Percentiles rank a stretch among this genome's conserved stretches.
Conservation (phyloP, 148 eudicot species). For the Mesembryanthemum crystallinum region DNA sequence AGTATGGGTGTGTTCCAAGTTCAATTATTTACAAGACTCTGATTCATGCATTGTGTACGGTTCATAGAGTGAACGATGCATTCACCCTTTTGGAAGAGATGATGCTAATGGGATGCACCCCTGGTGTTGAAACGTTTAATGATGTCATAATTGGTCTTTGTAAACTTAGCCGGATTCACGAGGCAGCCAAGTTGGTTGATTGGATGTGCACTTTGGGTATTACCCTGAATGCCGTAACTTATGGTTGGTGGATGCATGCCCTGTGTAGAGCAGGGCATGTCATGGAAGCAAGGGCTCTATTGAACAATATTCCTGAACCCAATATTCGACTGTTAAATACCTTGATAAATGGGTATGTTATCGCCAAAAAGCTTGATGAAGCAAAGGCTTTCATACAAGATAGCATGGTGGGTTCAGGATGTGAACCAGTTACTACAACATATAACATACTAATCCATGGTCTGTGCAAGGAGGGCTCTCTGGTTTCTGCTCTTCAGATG, state of each 20-base stretch:
- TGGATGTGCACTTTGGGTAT: slow-evolving; percentile 76
- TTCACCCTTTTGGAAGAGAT: slow-evolving; percentile 77
- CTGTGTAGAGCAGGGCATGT: slow-evolving; percentile 63
- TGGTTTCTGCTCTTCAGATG: slow-evolving; percentile 52
- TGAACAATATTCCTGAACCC: slow-evolving; percentile 71
- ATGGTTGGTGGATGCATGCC: slow-evolving; percentile 71
- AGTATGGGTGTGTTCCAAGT: slow-evolving; percentile 90
- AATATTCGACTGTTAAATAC: slow-evolving; percentile 63
- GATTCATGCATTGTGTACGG: slow-evolving; percentile 63
- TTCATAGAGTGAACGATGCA: slow-evolving; percentile 65
- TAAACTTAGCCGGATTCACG: slow-evolving; percentile 55
- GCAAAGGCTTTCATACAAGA: slow-evolving; percentile 57
- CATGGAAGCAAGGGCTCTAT: slow-evolving; percentile 66
- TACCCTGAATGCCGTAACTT: slow-evolving; percentile 60
- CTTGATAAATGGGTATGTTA: slow-evolving; percentile 74
- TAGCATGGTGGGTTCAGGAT: slow-evolving; percentile 42
- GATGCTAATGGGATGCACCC: slow-evolving; percentile 85
- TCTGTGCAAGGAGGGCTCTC: slow-evolving; percentile 57
- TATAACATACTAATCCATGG: slow-evolving; percentile 74
- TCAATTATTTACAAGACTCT: slow-evolving; percentile 78
- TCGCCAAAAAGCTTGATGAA: slow-evolving; percentile 58
- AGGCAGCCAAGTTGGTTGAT: slow-evolving; percentile 82
- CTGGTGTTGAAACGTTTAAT: slow-evolving; percentile 87
- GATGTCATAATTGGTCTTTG: slow-evolving; percentile 79
- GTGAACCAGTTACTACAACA: slow-evolving; percentile 64